phyloP scores from a whole-genome alignment of 2,329 filamentous ascomycete genomes.

The Xylariaceae sp. region DNA sequence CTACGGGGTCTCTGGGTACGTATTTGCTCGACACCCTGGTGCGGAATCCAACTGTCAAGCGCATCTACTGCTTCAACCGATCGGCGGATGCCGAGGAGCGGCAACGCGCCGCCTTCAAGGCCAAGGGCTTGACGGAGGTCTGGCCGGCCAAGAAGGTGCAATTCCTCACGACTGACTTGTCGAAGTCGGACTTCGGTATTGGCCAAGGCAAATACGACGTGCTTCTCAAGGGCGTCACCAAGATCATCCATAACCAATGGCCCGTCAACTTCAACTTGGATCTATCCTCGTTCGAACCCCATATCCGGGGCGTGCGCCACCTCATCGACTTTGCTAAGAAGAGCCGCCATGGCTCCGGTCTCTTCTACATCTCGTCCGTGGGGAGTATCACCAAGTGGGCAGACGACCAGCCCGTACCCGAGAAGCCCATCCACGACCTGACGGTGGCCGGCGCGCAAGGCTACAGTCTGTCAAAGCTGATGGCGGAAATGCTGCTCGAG shows the following conservation, averaged over 20 bases:
- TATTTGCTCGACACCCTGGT: slow-evolving; percentile 41
- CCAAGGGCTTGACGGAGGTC: slow-evolving; percentile 38
- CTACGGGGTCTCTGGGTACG: slow-evolving; percentile 45
- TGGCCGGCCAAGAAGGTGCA: slow-evolving; percentile 38
- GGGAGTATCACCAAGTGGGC: slow-evolving; percentile 36
- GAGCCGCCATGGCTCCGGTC: slow-evolving; percentile 32
- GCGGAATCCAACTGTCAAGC: slow-evolving; percentile 33
- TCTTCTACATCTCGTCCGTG: slow-evolving; percentile 43
- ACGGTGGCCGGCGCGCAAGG: slow-evolving; percentile 30
- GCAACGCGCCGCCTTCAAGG: slow-evolving; percentile 37
- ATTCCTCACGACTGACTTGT: slow-evolving; percentile 48
- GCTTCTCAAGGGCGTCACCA: slow-evolving; percentile 39
- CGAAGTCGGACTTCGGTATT: slow-evolving; percentile 46
- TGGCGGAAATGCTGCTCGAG: slow-evolving; percentile 40
- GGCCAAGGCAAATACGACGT: slow-evolving; percentile 34
- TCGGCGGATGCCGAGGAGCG: slow-evolving; percentile 36
- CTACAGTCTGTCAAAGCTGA: slow-evolving; percentile 43
- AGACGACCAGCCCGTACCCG: slow-evolving; percentile 35
- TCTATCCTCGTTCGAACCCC: slow-evolving; percentile 45
- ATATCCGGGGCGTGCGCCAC: slow-evolving; percentile 48
- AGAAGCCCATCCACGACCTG: slow-evolving; percentile 35
- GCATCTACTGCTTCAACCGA: slow-evolving; percentile 49
- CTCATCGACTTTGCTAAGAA: slow-evolving; percentile 41
- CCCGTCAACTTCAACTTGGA: slow-evolving; percentile 51
- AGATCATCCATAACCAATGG: slow-evolving; percentile 51